Evolutionary conservation across 345 rosid species (phyloP).

Genomic region (Excoecaria cochinchinensis): DNA sequence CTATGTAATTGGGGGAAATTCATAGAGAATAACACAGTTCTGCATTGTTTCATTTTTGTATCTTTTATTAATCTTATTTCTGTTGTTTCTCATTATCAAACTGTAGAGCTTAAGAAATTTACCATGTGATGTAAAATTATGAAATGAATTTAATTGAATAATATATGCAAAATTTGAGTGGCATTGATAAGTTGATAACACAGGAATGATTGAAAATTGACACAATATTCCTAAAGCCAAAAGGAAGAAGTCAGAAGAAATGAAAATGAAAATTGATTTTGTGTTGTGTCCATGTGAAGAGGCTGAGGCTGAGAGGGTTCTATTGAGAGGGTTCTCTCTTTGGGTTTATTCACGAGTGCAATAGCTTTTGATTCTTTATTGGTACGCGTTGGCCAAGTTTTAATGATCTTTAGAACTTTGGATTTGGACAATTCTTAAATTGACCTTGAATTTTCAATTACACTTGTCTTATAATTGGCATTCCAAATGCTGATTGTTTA

Average conservation of each 20-base stretch:
- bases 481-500: background rate
- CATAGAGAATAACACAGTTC: slow-evolving; percentile 20
- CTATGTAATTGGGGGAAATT: slow-evolving; percentile 17
- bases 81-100: no score
- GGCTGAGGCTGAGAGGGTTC: no score
- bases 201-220: background rate
- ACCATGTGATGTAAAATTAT: no score
- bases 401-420: no score
- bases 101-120: no score
- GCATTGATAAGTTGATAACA: background rate
- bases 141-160: no score
- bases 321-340: no score
- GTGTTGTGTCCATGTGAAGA: no score
- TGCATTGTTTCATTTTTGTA: slow-evolving; percentile 1
- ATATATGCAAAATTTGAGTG: no score
- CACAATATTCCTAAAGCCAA: no score
- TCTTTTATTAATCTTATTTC: background rate
- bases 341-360: background rate
- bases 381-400: background rate
- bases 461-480: background rate
- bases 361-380: background rate
- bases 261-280: no score
- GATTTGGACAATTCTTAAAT: background rate
- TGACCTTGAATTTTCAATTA: background rate
- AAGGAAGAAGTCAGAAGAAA: background rate